Evolutionary conservation across 2,329 filamentous ascomycete species (phyloP).

Genomic region (Dendrostoma leiphaemia): DNA sequence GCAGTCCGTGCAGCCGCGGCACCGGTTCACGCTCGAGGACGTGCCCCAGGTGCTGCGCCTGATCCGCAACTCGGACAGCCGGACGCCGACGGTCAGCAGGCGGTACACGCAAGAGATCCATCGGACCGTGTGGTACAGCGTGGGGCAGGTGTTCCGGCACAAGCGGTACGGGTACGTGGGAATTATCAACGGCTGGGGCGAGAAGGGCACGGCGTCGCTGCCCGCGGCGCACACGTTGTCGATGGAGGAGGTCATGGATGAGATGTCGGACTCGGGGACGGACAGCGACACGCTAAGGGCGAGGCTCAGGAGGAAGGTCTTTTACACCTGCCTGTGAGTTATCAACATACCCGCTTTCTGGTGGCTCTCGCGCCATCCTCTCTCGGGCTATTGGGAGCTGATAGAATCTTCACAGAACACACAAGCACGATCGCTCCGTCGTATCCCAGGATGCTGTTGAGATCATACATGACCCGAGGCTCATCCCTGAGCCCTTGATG

Average conservation of each 20-base stretch:
- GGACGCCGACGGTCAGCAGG: conserved; percentile 33
- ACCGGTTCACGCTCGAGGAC: conserved; percentile 31
- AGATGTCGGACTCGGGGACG: conserved; percentile 54
- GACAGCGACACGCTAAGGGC: conserved; percentile 53
- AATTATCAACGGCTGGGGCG: conserved; percentile 86
- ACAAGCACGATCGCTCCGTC: conserved; percentile 70
- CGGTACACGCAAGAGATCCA: conserved; percentile 34
- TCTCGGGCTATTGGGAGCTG: too few relatives aligned
- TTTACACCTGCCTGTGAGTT: conserved; percentile 85
- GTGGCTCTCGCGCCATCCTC: too few relatives aligned
- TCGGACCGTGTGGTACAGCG: conserved; percentile 55
- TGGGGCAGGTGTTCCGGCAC: conserved; percentile 86
- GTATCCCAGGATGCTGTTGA: conserved; percentile 76
- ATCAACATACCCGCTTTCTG: too few relatives aligned
- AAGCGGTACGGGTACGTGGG: conserved; percentile 75
- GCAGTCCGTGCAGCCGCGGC: conserved; percentile 26
- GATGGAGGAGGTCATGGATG: conserved; percentile 27
- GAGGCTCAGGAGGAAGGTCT: conserved; percentile 65
- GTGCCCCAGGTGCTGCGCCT: conserved; percentile 36
- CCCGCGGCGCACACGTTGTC: conserved; percentile 25
- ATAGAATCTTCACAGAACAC: conserved; percentile 41
- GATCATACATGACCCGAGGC: conserved; percentile 47
- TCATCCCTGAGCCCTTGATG: conserved; percentile 58
- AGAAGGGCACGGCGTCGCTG: conserved; percentile 27
- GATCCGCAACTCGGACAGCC: conserved; percentile 44